These are phyloP conservation scores for Apiotrichum montevideense DNA, from an alignment of 1,284 basidiomycete species.

Conservation along the genomic window DNA sequence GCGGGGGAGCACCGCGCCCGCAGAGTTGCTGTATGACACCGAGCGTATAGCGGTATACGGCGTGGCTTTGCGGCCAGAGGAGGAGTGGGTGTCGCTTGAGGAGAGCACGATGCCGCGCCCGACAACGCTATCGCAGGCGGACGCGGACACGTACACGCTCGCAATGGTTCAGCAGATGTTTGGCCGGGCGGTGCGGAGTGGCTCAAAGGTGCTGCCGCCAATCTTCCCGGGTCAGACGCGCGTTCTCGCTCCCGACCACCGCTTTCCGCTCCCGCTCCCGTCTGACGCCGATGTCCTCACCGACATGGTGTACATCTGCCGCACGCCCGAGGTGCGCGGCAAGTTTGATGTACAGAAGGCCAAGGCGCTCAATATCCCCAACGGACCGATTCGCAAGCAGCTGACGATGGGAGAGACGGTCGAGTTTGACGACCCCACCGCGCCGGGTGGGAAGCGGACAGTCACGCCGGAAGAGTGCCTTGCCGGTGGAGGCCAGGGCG, in stretches of 20 bases:
- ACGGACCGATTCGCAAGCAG: constrained; percentile 51
- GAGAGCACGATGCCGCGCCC: neutral
- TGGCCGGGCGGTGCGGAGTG: neutral
- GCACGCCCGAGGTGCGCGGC: constrained; percentile 73
- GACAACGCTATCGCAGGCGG: neutral
- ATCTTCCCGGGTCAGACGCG: constrained; percentile 6
- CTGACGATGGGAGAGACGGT: constrained; percentile 49
- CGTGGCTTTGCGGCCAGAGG: constrained; percentile 20
- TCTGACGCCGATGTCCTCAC: constrained; percentile 25
- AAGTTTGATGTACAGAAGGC: constrained; percentile 74
- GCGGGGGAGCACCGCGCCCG: constrained; percentile 4
- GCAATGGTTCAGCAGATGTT: constrained; percentile 28
- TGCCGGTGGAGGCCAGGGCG: constrained; percentile 37
- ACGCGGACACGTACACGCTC: neutral
- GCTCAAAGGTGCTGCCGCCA: neutral
- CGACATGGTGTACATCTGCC: constrained; percentile 58
- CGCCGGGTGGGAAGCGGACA: constrained; percentile 54
- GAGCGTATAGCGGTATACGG: constrained; percentile 28
- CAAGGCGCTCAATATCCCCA: constrained; percentile 58
- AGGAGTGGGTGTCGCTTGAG: neutral
- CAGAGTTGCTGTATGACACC: constrained; percentile 22
- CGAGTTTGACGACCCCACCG: constrained; percentile 41
- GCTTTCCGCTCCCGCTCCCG: constrained; percentile 25
- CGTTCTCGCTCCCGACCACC: constrained; percentile 13
- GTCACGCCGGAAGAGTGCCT: constrained; percentile 47